phyloP scores from a whole-genome alignment of 73 alveolate species.

The Durusdinium trenchii region DNA sequence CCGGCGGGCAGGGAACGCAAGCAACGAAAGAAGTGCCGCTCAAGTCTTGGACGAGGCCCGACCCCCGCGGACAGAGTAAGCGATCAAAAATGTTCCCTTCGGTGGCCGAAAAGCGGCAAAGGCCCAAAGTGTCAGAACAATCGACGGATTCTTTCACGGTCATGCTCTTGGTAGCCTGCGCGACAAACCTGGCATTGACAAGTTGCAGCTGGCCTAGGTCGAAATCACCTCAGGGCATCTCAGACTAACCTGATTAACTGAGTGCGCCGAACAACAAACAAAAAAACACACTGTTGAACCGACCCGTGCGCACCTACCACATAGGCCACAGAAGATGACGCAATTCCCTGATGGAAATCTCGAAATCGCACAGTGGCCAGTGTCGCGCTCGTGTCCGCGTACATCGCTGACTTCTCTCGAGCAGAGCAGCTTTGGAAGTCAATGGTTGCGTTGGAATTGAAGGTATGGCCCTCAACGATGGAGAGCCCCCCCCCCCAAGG shows the following conservation, averaged over 20 bases:
- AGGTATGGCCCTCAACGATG: not conserved
- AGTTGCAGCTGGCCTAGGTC: not conserved
- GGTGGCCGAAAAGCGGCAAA: too few relatives aligned
- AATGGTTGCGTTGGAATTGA: not conserved
- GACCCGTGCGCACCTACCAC: not conserved
- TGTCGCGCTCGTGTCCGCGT: too few relatives aligned
- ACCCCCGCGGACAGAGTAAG: not conserved
- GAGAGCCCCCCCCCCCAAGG: too few relatives aligned
- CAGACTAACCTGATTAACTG: too few relatives aligned
- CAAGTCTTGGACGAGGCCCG: not conserved
- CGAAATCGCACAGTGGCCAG: too few relatives aligned
- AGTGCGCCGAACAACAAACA: too few relatives aligned
- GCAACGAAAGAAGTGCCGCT: not conserved
- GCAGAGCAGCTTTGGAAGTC: not conserved
- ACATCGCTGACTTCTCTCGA: not conserved
- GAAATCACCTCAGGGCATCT: not conserved
- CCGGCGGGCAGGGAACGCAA: not conserved
- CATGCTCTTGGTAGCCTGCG: not conserved
- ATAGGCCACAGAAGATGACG: not conserved
- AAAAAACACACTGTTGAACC: too few relatives aligned
- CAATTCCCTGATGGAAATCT: not conserved
- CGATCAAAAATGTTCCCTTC: not conserved
- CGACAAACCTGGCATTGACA: too few relatives aligned
- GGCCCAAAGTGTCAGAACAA: too few relatives aligned
- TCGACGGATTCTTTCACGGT: too few relatives aligned